Percentiles rank a stretch among this genome's conserved stretches.
Conservation (phyloP, 352 stramenopile genomes). For the Phytopythium vexans region DNA sequence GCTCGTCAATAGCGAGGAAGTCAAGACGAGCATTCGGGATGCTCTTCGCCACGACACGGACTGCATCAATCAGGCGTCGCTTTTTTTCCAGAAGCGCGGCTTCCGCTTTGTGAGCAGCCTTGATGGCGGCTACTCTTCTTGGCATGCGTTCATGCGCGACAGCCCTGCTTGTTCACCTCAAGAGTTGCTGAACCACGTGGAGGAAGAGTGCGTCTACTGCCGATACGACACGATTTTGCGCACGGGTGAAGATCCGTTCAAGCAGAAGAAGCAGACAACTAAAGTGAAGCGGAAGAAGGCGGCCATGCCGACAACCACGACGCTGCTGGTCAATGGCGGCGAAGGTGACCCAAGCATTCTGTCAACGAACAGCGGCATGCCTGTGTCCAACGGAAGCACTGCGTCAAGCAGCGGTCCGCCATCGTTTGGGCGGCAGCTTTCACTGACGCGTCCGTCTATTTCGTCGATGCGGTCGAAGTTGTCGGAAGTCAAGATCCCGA, state of each 20-base stretch:
- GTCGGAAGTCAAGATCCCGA: slow-evolving; percentile 70
- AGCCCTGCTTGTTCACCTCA: slow-evolving; percentile 44
- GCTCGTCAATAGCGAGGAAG: slow-evolving; percentile 56
- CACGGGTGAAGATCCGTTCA: slow-evolving; percentile 62
- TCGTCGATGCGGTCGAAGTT: slow-evolving; percentile 50
- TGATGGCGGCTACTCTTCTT: slow-evolving; percentile 76
- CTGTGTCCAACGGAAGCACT: slow-evolving; percentile 17
- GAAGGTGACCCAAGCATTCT: slow-evolving; percentile 68
- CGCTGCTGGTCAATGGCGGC: slow-evolving; percentile 68
- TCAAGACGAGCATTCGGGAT: slow-evolving; percentile 73
- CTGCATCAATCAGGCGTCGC: slow-evolving; percentile 65
- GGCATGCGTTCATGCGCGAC: slow-evolving; percentile 84
- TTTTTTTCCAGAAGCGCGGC: slow-evolving; percentile 81
- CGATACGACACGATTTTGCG: slow-evolving; percentile 71
- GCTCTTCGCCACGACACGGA: slow-evolving; percentile 64
- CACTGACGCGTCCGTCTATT: slow-evolving; percentile 54
- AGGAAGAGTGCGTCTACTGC: slow-evolving; percentile 71
- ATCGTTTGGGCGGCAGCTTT: slow-evolving; percentile 26
- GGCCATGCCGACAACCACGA: slow-evolving; percentile 65
- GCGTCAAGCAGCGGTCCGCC: slow-evolving; percentile 8
- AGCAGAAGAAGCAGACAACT: slow-evolving; percentile 35
- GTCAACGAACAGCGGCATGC: slow-evolving; percentile 34
- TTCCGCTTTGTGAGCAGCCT: slow-evolving; percentile 81
- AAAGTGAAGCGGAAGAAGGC: slow-evolving; percentile 53
- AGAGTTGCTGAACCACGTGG: slow-evolving; percentile 69